These are phyloP conservation scores for Psilocybe tampanensis DNA, from an alignment of 768 basidiomycete species.

Conservation along the genomic window DNA sequence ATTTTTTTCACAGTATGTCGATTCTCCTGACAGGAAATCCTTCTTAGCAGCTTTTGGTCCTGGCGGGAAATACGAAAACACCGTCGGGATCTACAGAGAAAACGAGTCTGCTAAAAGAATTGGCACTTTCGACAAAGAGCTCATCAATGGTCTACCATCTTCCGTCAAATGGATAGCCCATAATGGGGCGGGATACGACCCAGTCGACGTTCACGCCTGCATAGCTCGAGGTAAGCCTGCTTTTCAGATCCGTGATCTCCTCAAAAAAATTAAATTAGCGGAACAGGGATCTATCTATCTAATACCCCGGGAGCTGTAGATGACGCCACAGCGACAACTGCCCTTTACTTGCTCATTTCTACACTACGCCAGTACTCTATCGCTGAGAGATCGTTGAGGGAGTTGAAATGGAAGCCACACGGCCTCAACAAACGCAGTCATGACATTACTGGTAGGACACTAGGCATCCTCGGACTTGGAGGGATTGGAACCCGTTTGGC, in stretches of 20 bases:
- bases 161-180: constrained; percentile 86
- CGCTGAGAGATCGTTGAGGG: constrained; percentile 60
- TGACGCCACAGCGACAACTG: constrained; percentile 90
- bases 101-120: constrained; percentile 66
- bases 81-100: constrained; percentile 79
- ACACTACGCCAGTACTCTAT: constrained; percentile 72
- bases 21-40: constrained; percentile 63
- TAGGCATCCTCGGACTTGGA: constrained; percentile 76
- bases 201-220: constrained; percentile 77
- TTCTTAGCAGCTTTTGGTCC: constrained; percentile 67
- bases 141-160: constrained; percentile 67
- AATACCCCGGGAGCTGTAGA: constrained; percentile 92
- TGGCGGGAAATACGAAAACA: constrained; percentile 73
- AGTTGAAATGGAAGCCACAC: constrained; percentile 61
- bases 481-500: constrained; percentile 77
- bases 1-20: constrained; percentile 36
- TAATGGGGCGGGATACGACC: constrained; percentile 93
- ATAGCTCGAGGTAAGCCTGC: constrained; percentile 59
- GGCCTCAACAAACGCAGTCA: constrained; percentile 50
- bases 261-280: neutral
- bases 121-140: constrained; percentile 79
- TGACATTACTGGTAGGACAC: constrained; percentile 68
- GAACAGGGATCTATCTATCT: constrained; percentile 72
- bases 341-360: constrained; percentile 80
- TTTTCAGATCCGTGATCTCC: neutral